These are phyloP conservation scores for Phytophthora cajani DNA, from an alignment of 352 stramenopile genomes.

Conservation along the genomic window DNA sequence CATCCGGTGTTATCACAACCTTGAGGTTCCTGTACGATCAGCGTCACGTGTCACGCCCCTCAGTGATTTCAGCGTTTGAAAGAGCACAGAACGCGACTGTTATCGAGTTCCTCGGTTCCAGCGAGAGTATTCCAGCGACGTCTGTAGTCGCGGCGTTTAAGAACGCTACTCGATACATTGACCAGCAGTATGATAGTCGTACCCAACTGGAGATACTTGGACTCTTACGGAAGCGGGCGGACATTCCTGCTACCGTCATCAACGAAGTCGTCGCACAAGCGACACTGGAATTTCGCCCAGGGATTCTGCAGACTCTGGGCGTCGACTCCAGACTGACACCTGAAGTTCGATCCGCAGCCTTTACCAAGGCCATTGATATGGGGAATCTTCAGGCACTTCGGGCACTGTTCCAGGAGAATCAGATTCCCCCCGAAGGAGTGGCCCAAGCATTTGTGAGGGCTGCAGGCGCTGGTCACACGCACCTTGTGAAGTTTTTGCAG, in stretches of 20 bases:
- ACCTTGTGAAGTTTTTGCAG: too few relatives aligned
- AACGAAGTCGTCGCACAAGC: too few relatives aligned
- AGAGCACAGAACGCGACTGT: background rate
- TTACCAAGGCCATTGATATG: background rate
- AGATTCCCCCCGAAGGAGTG: too few relatives aligned
- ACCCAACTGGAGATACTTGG: too few relatives aligned
- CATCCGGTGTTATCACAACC: background rate
- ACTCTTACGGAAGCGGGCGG: too few relatives aligned
- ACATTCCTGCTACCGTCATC: too few relatives aligned
- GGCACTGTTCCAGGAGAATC: too few relatives aligned
- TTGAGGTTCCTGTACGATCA: background rate
- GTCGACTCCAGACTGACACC: background rate
- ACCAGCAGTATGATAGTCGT: too few relatives aligned
- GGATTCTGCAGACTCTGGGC: background rate
- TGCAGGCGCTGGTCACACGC: too few relatives aligned
- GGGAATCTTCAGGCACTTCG: too few relatives aligned
- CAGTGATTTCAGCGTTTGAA: background rate
- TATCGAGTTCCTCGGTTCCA: background rate
- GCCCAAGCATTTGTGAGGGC: too few relatives aligned
- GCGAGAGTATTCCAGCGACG: background rate
- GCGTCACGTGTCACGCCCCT: background rate
- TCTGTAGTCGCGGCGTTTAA: background rate
- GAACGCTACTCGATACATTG: background rate
- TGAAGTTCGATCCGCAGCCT: background rate
- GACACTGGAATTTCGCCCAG: background rate